phyloP scores from a whole-genome alignment of 306 rosid species.

The Vicia faba region DNA sequence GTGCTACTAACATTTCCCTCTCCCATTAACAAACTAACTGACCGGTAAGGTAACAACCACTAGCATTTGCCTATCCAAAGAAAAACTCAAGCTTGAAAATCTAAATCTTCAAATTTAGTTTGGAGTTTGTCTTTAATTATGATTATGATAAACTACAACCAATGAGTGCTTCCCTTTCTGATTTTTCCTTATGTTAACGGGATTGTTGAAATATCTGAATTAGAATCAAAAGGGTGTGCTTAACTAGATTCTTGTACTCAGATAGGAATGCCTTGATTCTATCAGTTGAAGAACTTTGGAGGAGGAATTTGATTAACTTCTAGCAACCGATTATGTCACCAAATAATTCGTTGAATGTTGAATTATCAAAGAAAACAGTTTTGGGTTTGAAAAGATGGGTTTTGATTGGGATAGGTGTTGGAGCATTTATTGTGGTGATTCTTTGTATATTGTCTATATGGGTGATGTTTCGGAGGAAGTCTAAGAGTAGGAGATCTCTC shows the following conservation, averaged over 20 bases:
- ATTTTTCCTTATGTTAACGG: background rate
- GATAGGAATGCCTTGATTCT: constrained; percentile 57
- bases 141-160: background rate
- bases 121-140: constrained; percentile 26
- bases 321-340: constrained; percentile 58
- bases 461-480: constrained; percentile 79
- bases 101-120: background rate
- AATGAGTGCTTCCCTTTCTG: background rate
- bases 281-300: constrained; percentile 37
- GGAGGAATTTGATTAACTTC: constrained; percentile 39
- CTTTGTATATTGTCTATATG: constrained; percentile 75
- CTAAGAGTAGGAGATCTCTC: constrained; percentile 65
- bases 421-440: constrained; percentile 77
- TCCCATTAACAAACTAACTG: no score
- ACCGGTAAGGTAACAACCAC: background rate
- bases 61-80: background rate
- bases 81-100: constrained; percentile 23
- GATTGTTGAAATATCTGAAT: background rate
- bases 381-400: constrained; percentile 86
- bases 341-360: constrained; percentile 58
- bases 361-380: constrained; percentile 65
- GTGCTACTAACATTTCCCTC: no score
- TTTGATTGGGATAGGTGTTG: constrained; percentile 79
- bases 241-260: constrained; percentile 42
- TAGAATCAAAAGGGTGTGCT: constrained; percentile 26